Conservation (phyloP, 441 rosid species). For the Lepidium campestre region DNA sequence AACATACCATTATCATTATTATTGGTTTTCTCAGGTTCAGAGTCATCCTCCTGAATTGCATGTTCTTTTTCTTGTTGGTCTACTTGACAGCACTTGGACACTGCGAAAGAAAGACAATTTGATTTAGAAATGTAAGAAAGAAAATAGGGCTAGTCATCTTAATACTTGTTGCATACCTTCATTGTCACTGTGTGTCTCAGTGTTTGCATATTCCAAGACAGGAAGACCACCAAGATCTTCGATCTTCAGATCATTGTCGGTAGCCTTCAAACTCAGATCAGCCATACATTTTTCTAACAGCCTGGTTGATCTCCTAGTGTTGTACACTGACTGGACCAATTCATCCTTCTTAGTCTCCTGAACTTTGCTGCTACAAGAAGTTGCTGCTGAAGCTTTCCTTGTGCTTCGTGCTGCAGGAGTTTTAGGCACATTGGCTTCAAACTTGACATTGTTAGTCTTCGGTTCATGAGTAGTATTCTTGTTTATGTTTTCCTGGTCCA, state of each 20-base stretch:
- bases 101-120: background rate
- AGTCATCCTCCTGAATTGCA: background rate
- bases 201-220: background rate
- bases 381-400: slow-evolving; percentile 27
- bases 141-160: background rate
- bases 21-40: background rate
- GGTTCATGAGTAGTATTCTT: slow-evolving; percentile 30
- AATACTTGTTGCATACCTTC: slow-evolving; percentile 7
- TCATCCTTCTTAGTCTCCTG: slow-evolving; percentile 25
- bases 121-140: background rate
- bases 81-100: background rate
- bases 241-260: background rate
- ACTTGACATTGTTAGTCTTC: slow-evolving; percentile 10
- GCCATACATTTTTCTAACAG: slow-evolving; percentile 57
- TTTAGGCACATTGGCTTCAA: slow-evolving; percentile 18
- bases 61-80: background rate
- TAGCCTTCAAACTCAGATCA: slow-evolving; percentile 45
- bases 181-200: background rate
- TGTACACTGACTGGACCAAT: slow-evolving; percentile 39
- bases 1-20: no score
- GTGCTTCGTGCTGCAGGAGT: slow-evolving; percentile 27
- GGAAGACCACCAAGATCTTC: background rate
- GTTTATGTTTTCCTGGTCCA: slow-evolving; percentile 42
- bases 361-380: slow-evolving; percentile 13
- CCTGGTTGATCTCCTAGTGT: slow-evolving; percentile 67